Evolutionary conservation across 2,329 filamentous ascomycete species (phyloP).

Genomic region (Chaetomium olivaceum): DNA sequence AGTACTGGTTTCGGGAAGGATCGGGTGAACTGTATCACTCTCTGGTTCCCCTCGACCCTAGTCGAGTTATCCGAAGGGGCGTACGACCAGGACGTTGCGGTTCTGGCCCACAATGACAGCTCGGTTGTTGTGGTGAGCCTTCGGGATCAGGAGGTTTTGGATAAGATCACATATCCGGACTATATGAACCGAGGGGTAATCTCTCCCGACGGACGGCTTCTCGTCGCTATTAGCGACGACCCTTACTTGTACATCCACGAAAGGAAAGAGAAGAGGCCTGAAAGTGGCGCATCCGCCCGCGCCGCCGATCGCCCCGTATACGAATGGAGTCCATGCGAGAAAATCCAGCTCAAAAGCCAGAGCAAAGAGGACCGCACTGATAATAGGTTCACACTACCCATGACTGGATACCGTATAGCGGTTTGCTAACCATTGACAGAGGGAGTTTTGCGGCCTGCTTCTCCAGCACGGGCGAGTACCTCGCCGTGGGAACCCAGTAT

Average conservation of each 20-base stretch:
- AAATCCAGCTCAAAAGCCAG: constrained; percentile 60
- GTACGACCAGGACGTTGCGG: constrained; percentile 60
- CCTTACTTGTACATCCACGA: constrained; percentile 82
- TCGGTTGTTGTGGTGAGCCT: constrained; percentile 84
- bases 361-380: constrained; percentile 54
- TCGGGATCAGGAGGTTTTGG: constrained; percentile 62
- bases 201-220: constrained; percentile 78
- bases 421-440: constrained; percentile 42
- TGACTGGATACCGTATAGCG: too few relatives aligned
- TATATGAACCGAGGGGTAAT: constrained; percentile 94
- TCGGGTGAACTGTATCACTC: constrained; percentile 66
- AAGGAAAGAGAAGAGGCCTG: constrained; percentile 46
- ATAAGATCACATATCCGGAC: constrained; percentile 73
- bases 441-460: constrained; percentile 80
- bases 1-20: constrained; percentile 59
- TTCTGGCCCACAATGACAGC: constrained; percentile 88
- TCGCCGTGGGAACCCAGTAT: constrained; percentile 78
- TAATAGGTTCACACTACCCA: constrained; percentile 43
- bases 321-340: constrained; percentile 54
- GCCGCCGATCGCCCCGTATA: constrained; percentile 38
- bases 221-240: constrained; percentile 85
- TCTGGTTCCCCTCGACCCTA: constrained; percentile 57
- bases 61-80: constrained; percentile 38
- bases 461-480: constrained; percentile 67
- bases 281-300: constrained; percentile 29